These are phyloP conservation scores for Crataegus laevigata DNA, from an alignment of 306 rosid species.

Conservation along the genomic window DNA sequence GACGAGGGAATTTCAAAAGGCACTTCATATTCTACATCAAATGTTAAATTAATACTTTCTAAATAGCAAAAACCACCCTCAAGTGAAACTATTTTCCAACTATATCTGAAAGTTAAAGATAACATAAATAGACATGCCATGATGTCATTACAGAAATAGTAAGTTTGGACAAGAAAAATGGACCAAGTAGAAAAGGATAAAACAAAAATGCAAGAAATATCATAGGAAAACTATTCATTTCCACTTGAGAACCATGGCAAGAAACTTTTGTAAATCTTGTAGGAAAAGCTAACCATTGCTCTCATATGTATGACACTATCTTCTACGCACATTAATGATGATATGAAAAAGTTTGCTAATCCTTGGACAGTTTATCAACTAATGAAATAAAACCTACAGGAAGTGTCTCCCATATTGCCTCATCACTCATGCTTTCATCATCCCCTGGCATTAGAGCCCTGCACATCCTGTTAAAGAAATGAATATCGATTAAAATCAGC, in stretches of 20 bases:
- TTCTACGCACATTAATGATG: neutral
- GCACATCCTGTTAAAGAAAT: conserved; percentile 70
- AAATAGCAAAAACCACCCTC: neutral
- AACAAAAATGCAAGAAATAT: neutral
- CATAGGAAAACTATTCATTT: neutral
- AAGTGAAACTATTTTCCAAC: neutral
- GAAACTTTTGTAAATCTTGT: neutral
- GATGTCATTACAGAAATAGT: neutral
- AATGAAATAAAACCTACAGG: conserved; percentile 55
- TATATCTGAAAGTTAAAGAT: neutral
- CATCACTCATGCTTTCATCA: conserved; percentile 83
- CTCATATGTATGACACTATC: neutral
- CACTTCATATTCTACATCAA: neutral
- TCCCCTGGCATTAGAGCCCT: conserved; percentile 96
- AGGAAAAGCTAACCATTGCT: neutral
- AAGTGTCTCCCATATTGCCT: conserved; percentile 93
- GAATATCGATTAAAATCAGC: conserved; percentile 7
- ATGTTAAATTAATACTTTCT: neutral
- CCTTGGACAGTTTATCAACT: conserved; percentile 8
- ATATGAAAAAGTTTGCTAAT: neutral
- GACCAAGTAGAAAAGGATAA: neutral
- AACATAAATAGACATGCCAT: neutral
- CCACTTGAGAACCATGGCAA: neutral
- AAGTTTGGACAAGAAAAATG: neutral
- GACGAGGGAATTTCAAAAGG: neutral